phyloP scores from a whole-genome alignment of 2,329 filamentous ascomycete genomes.

The Calycina herbarum region DNA sequence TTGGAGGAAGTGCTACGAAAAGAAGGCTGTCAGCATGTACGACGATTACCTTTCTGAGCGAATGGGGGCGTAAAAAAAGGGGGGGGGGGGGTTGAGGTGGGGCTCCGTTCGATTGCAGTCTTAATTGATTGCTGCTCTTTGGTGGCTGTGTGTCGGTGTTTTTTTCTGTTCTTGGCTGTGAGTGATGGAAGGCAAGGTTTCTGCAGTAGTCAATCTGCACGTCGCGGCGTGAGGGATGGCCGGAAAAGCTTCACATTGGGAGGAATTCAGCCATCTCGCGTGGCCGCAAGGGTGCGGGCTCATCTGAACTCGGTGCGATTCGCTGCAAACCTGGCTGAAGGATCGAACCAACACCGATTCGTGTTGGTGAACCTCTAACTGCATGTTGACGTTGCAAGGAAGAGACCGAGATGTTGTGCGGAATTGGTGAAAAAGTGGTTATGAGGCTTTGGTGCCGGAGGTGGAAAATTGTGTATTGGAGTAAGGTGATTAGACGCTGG shows the following conservation, averaged over 20 bases:
- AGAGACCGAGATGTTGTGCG: neutral
- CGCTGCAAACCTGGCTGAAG: neutral
- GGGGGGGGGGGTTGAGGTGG: neutral
- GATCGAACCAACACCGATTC: conserved; percentile 2
- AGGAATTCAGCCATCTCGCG: conserved; percentile 3
- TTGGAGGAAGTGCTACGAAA: conserved; percentile 7
- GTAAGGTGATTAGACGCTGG: no score
- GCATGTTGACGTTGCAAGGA: neutral
- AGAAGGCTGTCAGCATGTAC: conserved; percentile 4
- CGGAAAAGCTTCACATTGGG: neutral
- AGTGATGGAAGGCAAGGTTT: neutral
- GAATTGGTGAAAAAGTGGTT: no score
- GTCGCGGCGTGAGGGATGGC: neutral
- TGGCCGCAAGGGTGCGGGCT: neutral
- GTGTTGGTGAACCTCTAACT: neutral
- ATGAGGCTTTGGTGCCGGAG: neutral
- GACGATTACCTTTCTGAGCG: neutral
- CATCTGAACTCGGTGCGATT: neutral
- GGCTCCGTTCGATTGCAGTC: neutral
- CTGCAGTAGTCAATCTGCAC: neutral
- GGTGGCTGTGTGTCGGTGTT: conserved; percentile 1
- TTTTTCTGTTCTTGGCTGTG: neutral
- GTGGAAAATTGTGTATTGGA: no score
- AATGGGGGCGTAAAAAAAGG: neutral
- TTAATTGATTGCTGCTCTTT: neutral